A percentile compares a stretch with the other conserved stretches of the same genome.
These are phyloP conservation scores for Sequoia sempervirens DNA, from an alignment of 75 land plant species.

Conservation along the genomic window DNA sequence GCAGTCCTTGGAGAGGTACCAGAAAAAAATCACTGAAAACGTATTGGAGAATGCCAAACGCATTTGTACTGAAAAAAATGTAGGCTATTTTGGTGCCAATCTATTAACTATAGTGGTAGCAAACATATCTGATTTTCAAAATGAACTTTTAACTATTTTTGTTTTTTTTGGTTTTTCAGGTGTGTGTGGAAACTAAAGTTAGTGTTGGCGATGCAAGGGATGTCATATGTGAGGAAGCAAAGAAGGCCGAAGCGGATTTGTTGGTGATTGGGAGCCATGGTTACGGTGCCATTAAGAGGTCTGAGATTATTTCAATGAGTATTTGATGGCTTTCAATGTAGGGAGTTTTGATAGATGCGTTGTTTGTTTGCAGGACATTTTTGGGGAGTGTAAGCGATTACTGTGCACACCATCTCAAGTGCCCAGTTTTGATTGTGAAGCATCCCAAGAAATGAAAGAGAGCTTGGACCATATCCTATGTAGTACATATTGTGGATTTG, in stretches of 20 bases:
- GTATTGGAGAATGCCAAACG: conserved; percentile 57
- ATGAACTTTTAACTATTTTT: too few relatives aligned
- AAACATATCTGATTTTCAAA: background rate
- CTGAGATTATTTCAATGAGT: background rate
- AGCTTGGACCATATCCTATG: too few relatives aligned
- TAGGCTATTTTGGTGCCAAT: background rate
- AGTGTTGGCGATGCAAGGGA: conserved; percentile 19
- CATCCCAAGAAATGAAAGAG: conserved; percentile 1
- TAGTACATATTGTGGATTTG: too few relatives aligned
- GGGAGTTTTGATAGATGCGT: background rate
- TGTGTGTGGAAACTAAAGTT: conserved; percentile 12
- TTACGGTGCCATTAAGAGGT: conserved; percentile 18
- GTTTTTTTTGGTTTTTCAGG: background rate
- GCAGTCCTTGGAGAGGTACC: conserved; percentile 31
- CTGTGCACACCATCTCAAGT: conserved; percentile 37
- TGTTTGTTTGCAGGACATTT: conserved; percentile 26
- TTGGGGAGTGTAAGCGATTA: conserved; percentile 45
- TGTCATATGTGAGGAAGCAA: conserved; percentile 19
- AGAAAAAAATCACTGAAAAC: conserved; percentile 26
- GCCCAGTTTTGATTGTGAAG: conserved; percentile 46
- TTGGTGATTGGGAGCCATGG: conserved; percentile 20
- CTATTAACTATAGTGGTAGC: too few relatives aligned
- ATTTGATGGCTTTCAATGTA: background rate
- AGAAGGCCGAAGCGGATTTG: conserved; percentile 3
- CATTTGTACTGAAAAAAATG: conserved; percentile 20